Evolutionary conservation across 2,329 filamentous ascomycete genomes (phyloP).

Genomic region (Colletotrichum sp.): DNA sequence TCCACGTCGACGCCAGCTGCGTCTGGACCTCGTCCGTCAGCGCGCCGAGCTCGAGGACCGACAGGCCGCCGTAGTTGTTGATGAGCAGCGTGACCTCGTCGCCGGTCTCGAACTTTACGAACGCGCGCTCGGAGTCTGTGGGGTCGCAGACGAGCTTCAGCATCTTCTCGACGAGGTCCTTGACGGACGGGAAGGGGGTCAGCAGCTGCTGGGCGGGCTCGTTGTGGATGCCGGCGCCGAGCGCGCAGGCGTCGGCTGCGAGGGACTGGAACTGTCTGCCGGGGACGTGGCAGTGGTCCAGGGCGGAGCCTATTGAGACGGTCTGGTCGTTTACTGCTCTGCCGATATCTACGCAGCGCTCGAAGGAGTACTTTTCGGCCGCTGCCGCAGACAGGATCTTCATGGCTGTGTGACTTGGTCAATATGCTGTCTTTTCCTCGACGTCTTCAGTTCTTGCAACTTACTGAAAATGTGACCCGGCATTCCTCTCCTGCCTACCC

Average conservation of each 20-base stretch:
- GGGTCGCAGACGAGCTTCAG: constrained; percentile 56
- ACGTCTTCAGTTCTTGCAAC: constrained; percentile 33
- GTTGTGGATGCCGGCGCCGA: constrained; percentile 63
- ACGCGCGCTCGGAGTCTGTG: constrained; percentile 58
- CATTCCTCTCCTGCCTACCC: constrained; percentile 76
- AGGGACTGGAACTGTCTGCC: constrained; percentile 60
- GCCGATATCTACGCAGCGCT: constrained; percentile 64
- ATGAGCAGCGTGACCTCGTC: constrained; percentile 58
- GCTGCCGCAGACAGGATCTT: constrained; percentile 75
- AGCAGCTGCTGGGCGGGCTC: constrained; percentile 35
- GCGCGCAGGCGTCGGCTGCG: constrained; percentile 39
- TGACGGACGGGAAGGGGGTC: constrained; percentile 44
- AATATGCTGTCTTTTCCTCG: background rate
- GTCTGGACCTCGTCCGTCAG: constrained; percentile 56
- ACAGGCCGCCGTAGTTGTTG: constrained; percentile 64
- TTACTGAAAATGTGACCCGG: constrained; percentile 62
- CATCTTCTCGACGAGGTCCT: constrained; percentile 48
- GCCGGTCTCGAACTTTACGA: constrained; percentile 46
- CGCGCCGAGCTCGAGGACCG: constrained; percentile 58
- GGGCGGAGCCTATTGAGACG: constrained; percentile 70
- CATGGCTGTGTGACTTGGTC: constrained; percentile 57
- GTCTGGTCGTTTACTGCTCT: constrained; percentile 61
- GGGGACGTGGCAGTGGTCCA: constrained; percentile 77
- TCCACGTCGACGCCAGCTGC: constrained; percentile 52
- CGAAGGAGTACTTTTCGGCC: constrained; percentile 57